Evolutionary conservation across 306 rosid species (phyloP).

Genomic region (Adenanthera pavonina): DNA sequence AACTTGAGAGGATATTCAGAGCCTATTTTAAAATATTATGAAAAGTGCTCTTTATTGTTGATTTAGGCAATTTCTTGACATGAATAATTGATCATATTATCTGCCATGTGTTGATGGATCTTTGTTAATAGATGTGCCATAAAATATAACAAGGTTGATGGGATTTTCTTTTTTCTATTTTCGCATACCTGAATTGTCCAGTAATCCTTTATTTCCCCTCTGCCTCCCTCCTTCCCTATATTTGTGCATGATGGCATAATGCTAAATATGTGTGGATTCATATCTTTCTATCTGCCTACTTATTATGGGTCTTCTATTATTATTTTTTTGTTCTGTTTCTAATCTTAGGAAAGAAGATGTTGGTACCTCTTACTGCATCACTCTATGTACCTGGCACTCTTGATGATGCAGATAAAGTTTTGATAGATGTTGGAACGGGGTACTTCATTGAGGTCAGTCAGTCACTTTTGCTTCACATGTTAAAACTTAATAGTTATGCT

Average conservation of each 20-base stretch:
- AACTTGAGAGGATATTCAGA: background rate
- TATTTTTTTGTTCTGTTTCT: background rate
- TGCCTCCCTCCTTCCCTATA: too few relatives aligned
- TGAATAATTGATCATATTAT: background rate
- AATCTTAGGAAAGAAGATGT: conserved; percentile 57
- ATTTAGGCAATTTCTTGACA: background rate
- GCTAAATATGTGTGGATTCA: background rate
- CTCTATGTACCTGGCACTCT: conserved; percentile 93
- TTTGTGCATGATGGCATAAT: background rate
- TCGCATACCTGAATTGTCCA: background rate
- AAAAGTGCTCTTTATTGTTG: background rate
- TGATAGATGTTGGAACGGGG: conserved; percentile 94
- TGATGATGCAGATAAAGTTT: conserved; percentile 65
- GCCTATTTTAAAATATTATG: background rate
- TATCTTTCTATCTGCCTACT: background rate
- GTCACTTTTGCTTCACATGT: background rate
- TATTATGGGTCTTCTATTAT: background rate
- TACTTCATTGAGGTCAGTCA: conserved; percentile 81
- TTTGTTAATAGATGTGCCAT: background rate
- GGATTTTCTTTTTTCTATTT: background rate
- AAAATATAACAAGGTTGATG: background rate
- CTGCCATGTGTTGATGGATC: background rate
- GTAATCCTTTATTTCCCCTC: background rate
- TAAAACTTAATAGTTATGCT: background rate
- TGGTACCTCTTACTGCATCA: conserved; percentile 95